Evolutionary conservation across 177 flowering plant species (phyloP).

Genomic region (Tripterygium wilfordii): DNA sequence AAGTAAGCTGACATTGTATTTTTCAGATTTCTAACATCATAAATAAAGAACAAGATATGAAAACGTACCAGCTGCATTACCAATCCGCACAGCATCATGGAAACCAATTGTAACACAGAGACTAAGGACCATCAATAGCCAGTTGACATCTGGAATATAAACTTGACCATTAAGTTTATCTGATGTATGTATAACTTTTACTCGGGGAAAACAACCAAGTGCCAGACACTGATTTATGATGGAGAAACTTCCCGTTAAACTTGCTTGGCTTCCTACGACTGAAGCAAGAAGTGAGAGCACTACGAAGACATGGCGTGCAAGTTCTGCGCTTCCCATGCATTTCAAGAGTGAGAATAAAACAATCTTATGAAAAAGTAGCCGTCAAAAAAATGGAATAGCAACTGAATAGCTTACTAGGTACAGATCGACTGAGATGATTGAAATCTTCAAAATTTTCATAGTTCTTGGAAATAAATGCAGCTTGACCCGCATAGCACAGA

Average conservation of each 20-base stretch:
- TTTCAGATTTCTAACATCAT: too few relatives aligned
- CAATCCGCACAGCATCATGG: conserved; percentile 25
- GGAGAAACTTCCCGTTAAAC: conserved; percentile 50
- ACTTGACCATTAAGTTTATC: conserved; percentile 44
- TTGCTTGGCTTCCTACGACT: conserved; percentile 50
- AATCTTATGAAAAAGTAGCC: background rate
- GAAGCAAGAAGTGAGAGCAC: conserved; percentile 39
- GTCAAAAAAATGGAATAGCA: background rate
- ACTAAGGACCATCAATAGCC: conserved; percentile 48
- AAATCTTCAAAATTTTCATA: conserved; percentile 4
- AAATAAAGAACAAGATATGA: background rate
- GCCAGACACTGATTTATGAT: conserved; percentile 51
- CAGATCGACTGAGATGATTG: conserved; percentile 25
- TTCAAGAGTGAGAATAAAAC: background rate
- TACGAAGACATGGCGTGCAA: conserved; percentile 23
- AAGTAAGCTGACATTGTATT: too few relatives aligned
- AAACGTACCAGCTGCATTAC: conserved; percentile 40
- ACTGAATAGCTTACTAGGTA: conserved; percentile 28
- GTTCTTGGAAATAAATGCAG: conserved; percentile 43
- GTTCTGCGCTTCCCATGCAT: conserved; percentile 19
- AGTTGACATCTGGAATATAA: conserved; percentile 57
- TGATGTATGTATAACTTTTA: conserved; percentile 50
- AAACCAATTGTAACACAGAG: conserved; percentile 39
- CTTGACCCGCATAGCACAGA: conserved; percentile 48
- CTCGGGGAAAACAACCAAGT: conserved; percentile 55